Base-by-base conservation (phyloP, 2,329 filamentous ascomycete genomes). In the Stachybotrys chartarum region DNA sequence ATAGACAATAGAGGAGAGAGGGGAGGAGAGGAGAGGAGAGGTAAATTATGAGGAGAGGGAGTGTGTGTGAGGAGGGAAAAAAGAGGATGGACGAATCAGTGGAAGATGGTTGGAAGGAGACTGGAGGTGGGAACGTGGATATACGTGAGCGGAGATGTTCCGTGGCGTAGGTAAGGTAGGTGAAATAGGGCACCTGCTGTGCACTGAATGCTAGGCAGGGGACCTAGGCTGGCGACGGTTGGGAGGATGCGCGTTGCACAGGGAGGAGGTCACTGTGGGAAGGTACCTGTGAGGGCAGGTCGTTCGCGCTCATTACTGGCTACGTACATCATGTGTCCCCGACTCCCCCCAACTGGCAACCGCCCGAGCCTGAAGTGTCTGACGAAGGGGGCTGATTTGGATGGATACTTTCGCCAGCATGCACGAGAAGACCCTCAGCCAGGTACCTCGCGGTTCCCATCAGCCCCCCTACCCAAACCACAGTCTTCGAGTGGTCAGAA, bases 41-140 rank as follows among this genome's bases (percentile, higher is more conserved):
- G 63, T 51, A 57, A 56, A 57, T 57, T 59, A 57, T 58, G 51
- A 59, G 55, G 56, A 53, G 57, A 50, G 56, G 55, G 56, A 57
- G 57, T 57, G 24, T 24, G 24, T 24, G 58, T 64, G 66, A 60
- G 62, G 58, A 58, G 54, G 53, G 52, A 53, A 52, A 54, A 52
- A 60, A 53, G 56, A 57, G 55, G 57, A 53, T 30, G 57, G 53
- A 47, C 45, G 45, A n/a, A 47, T 47, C 10, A n/a, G 42, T 44
- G 52, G 12, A 56, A 31, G 52, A 56, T 39, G 49, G 47, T 54
- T 57, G 55, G 55, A 57, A 56, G 53, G 52, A 17, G 48, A 53
- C 10, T 32, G 30, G 39, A 56, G 8, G 35, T 42, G 35, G 35
- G 35, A 42, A 42, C 35, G 35, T 42, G 35, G 35, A 42, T 42